Conservation (phyloP, 1,284 basidiomycete species). For the Takashimella tepidaria region DNA sequence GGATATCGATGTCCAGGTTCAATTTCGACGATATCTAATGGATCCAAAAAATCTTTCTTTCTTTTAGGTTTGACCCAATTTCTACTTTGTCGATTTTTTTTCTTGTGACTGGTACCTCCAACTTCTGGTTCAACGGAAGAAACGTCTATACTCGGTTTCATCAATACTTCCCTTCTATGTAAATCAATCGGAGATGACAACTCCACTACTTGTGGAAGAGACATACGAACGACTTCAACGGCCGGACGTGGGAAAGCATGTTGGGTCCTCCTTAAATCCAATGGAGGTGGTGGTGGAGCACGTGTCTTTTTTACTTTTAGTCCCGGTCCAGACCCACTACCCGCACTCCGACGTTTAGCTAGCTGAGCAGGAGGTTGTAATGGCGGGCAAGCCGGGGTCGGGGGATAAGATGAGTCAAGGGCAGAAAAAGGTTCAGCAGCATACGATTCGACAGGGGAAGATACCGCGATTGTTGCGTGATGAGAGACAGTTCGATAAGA, state of each 20-base stretch:
- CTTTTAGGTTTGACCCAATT: slow-evolving; percentile 2
- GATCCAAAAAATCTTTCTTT: neutral
- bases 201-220: slow-evolving; percentile 6
- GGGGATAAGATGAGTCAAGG: neutral
- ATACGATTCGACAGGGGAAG: neutral
- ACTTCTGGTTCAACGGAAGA: neutral
- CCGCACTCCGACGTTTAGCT: too few relatives aligned
- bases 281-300: neutral
- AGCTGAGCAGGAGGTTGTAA: neutral
- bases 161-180: too few relatives aligned
- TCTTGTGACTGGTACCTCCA: neutral
- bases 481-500: slow-evolving; percentile 7
- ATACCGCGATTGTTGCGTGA: slow-evolving; percentile 12
- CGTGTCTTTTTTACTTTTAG: neutral
- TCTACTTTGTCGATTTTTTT: slow-evolving; percentile 12
- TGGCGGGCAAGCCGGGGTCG: neutral
- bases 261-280: neutral
- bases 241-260: neutral
- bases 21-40: neutral
- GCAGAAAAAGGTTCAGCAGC: neutral
- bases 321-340: too few relatives aligned
- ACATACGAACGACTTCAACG: neutral
- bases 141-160: slow-evolving; percentile 11
- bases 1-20: slow-evolving; percentile 28
- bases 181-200: too few relatives aligned